A percentile compares a stretch with the other conserved stretches of the same genome.
phyloP scores from a whole-genome alignment of 2,329 filamentous ascomycete species.

The Cytospora paraplurivora region DNA sequence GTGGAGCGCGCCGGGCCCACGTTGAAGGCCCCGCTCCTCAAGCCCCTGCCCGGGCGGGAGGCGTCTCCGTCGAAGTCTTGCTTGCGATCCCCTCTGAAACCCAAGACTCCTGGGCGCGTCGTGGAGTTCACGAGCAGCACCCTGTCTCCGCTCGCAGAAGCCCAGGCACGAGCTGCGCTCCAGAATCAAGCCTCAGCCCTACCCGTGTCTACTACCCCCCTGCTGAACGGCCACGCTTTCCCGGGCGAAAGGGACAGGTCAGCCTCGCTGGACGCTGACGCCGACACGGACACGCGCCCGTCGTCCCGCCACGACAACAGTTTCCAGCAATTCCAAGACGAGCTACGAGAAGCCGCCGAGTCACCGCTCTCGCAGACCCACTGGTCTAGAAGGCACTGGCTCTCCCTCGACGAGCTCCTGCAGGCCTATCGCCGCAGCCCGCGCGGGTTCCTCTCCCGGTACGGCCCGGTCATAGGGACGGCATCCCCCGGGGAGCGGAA shows the following conservation, averaged over 20 bases:
- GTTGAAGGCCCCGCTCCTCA: constrained; percentile 45
- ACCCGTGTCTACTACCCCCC: background rate
- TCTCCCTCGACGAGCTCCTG: constrained; percentile 54
- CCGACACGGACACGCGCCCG: constrained; percentile 5
- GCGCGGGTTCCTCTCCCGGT: constrained; percentile 41
- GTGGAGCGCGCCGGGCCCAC: constrained; percentile 38
- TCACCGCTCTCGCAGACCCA: constrained; percentile 42
- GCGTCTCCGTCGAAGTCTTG: constrained; percentile 60
- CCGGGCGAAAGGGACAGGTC: constrained; percentile 15
- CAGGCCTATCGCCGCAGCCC: constrained; percentile 49
- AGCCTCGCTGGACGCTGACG: background rate
- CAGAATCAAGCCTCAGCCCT: background rate
- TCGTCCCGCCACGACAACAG: constrained; percentile 3
- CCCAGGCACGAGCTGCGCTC: constrained; percentile 34
- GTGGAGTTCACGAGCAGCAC: constrained; percentile 60
- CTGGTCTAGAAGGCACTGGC: constrained; percentile 58
- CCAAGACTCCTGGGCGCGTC: constrained; percentile 58
- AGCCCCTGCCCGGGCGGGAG: constrained; percentile 52
- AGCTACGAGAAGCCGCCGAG: constrained; percentile 13
- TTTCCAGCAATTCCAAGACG: constrained; percentile 8
- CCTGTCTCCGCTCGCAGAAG: constrained; percentile 49
- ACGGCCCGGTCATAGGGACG: constrained; percentile 30
- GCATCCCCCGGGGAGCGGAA: constrained; percentile 30
- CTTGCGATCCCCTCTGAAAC: constrained; percentile 59
- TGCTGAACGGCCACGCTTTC: background rate